Percentiles rank a stretch among this genome's conserved stretches.
Conservation (phyloP, 225 moss, liverwort and hornwort genomes). For the Neckera pumila region DNA sequence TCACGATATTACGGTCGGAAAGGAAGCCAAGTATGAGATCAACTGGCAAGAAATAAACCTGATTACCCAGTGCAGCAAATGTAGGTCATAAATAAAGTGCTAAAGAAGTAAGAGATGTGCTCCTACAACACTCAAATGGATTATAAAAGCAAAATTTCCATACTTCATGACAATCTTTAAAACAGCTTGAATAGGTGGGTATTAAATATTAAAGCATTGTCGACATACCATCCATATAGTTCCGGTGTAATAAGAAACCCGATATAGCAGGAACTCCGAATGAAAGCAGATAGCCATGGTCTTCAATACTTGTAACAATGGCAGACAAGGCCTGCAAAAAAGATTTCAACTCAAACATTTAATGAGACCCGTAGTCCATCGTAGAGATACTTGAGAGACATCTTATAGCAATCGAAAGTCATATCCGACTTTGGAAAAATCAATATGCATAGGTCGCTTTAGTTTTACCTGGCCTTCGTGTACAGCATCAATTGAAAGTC, state of each 20-base stretch:
- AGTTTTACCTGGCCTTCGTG: conserved; percentile 68
- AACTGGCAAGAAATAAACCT: neutral
- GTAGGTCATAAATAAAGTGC: neutral
- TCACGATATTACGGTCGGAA: neutral
- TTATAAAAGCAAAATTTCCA: neutral
- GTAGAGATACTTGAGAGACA: neutral
- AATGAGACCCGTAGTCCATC: neutral
- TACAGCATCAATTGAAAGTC: conserved; percentile 63
- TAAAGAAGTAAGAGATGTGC: neutral
- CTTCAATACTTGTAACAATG: conserved; percentile 81
- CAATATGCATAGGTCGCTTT: neutral
- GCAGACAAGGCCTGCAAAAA: conserved; percentile 54
- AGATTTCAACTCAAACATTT: neutral
- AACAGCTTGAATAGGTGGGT: neutral
- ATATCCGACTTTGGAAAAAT: neutral
- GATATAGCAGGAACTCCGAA: conserved; percentile 81
- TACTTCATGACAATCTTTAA: neutral
- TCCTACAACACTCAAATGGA: neutral
- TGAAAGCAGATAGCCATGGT: conserved; percentile 88
- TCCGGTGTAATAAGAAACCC: conserved; percentile 67
- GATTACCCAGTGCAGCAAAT: neutral
- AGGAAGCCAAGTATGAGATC: neutral
- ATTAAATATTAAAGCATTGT: neutral
- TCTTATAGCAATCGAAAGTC: neutral
- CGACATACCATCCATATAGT: conserved; percentile 42